Evolutionary conservation across 768 basidiomycete genomes (phyloP).

Genomic region (Butyriboletus loyo): DNA sequence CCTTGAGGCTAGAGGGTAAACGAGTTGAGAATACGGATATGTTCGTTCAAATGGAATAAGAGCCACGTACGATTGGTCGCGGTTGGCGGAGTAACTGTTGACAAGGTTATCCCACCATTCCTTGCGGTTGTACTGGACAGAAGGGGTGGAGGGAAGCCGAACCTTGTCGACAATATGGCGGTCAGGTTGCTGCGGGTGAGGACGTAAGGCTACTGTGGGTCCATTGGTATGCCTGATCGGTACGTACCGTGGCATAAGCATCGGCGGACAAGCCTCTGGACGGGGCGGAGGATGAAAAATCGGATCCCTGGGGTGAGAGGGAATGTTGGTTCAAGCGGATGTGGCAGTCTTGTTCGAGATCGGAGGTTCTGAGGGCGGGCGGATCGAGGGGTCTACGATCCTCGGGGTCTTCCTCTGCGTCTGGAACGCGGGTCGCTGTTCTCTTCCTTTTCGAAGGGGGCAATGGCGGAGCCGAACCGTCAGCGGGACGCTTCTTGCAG

Average conservation of each 20-base stretch:
- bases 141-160: conserved; percentile 28
- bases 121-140: conserved; percentile 33
- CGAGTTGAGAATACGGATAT: conserved; percentile 3
- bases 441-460: conserved; percentile 57
- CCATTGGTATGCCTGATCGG: background rate
- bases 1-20: conserved; percentile 38
- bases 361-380: conserved; percentile 23
- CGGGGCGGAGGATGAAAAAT: conserved; percentile 28
- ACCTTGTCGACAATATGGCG: conserved; percentile 26
- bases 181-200: conserved; percentile 24
- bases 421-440: conserved; percentile 31
- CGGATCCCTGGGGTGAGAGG: conserved; percentile 31
- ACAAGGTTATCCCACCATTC: conserved; percentile 52
- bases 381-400: conserved; percentile 29
- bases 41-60: background rate
- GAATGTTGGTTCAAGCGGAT: conserved; percentile 29
- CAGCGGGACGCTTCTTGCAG: conserved; percentile 74
- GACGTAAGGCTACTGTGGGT: conserved; percentile 1
- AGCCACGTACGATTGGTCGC: conserved; percentile 40
- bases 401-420: conserved; percentile 30
- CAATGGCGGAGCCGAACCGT: conserved; percentile 48
- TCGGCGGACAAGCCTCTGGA: conserved; percentile 30
- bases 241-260: conserved; percentile 25
- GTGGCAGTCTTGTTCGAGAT: conserved; percentile 25
- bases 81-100: conserved; percentile 38